A percentile compares a stretch with the other conserved stretches of the same genome.
Evolutionary conservation across 1,284 basidiomycete species (phyloP).

Genomic region (Heterobasidion irregulare): DNA sequence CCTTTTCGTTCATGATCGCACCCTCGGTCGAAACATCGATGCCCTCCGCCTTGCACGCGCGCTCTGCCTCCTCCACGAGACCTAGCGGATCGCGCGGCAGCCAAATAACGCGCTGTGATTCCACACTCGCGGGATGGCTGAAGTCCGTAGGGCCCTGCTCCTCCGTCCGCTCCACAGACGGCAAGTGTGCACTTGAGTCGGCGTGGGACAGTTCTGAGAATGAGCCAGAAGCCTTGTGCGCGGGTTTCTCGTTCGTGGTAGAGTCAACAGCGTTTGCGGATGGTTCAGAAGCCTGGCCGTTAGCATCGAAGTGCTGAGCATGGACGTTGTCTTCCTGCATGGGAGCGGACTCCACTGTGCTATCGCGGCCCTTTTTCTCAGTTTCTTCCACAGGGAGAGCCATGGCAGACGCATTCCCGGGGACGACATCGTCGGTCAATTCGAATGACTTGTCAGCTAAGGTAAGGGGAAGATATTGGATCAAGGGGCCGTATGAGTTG

Average conservation of each 20-base stretch:
- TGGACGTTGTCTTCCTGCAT: background rate
- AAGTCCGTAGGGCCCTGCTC: conserved; percentile 40
- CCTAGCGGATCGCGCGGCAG: conserved; percentile 68
- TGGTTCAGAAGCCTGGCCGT: background rate
- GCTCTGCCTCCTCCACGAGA: conserved; percentile 55
- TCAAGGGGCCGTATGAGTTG: conserved; percentile 61
- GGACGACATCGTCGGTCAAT: conserved; percentile 5
- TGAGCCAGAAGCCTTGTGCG: background rate
- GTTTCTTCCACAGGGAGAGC: background rate
- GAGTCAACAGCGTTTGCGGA: background rate
- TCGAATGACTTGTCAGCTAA: conserved; percentile 32
- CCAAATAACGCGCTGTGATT: conserved; percentile 76
- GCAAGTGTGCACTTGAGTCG: background rate
- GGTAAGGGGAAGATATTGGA: conserved; percentile 64
- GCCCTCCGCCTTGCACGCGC: conserved; percentile 45
- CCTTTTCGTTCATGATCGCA: conserved; percentile 60
- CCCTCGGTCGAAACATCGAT: conserved; percentile 48
- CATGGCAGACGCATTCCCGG: background rate
- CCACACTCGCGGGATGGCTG: conserved; percentile 73
- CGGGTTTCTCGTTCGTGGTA: background rate
- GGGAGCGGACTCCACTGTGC: background rate
- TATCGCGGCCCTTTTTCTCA: background rate
- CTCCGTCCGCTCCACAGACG: conserved; percentile 1
- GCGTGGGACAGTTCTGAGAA: conserved; percentile 1
- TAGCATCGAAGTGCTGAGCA: conserved; percentile 1